Evolutionary conservation across 768 basidiomycete genomes (phyloP).

Genomic region (Mycena vitilis): DNA sequence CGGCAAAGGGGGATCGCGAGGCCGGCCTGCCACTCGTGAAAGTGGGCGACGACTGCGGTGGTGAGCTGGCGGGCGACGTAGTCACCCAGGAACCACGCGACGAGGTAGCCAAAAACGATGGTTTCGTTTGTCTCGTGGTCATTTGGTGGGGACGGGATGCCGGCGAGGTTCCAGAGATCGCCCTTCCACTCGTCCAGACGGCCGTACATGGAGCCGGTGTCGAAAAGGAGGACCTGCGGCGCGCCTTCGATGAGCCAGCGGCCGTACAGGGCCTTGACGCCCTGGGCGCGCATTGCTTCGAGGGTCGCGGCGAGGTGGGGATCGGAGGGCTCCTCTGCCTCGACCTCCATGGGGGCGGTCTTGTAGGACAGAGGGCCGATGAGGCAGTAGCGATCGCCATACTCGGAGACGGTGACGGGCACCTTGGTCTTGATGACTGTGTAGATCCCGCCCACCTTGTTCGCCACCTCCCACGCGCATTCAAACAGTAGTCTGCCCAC

Average conservation of each 20-base stretch:
- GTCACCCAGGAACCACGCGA: slow-evolving; percentile 99
- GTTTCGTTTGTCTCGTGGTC: slow-evolving; percentile 99
- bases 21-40: slow-evolving; percentile 99
- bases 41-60: slow-evolving; percentile 94
- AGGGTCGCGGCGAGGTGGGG: slow-evolving; percentile 81
- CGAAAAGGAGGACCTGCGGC: slow-evolving; percentile 94
- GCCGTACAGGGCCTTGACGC: slow-evolving; percentile 95
- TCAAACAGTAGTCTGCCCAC: slow-evolving; percentile 76
- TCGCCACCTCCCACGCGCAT: slow-evolving; percentile 98
- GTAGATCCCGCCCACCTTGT: slow-evolving; percentile 99
- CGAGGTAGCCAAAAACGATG: slow-evolving; percentile 96
- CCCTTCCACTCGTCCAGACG: slow-evolving; percentile 98
- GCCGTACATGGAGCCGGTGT: slow-evolving; percentile 88
- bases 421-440: slow-evolving; percentile 99
- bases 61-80: slow-evolving; percentile 84
- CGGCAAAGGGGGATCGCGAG: slow-evolving; percentile 94
- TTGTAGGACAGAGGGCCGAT: slow-evolving; percentile 99
- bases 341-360: slow-evolving; percentile 99
- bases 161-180: slow-evolving; percentile 98
- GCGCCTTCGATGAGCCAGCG: slow-evolving; percentile 99
- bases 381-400: slow-evolving; percentile 93
- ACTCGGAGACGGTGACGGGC: slow-evolving; percentile 96
- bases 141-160: slow-evolving; percentile 95
- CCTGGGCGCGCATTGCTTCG: slow-evolving; percentile 86
- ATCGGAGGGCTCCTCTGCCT: slow-evolving; percentile 89